Evolutionary conservation across 1,284 basidiomycete genomes (phyloP), one percentile per base, ranked within the genome.

Genomic region (Cystobasidium slooffiae): DNA sequence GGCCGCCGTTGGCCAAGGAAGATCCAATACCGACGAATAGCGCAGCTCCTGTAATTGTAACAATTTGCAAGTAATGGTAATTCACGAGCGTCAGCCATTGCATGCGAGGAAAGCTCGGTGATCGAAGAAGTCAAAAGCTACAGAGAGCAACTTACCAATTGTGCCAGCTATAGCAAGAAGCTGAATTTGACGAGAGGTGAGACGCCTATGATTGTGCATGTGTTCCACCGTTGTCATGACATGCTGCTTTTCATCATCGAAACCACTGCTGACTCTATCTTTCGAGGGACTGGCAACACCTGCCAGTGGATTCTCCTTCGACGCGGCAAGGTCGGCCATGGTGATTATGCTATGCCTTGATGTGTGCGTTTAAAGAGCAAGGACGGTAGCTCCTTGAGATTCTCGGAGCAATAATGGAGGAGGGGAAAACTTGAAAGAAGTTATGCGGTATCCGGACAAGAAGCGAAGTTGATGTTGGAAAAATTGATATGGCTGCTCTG

Each of bases 21-120:
- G 69, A 61, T 24, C 75, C 75, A 39, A 73, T 75, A 41, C 70
- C 75, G 24, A 75, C 64, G 56, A 75, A 75, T 1, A 72, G 63
- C 9, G 74, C 67, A 56, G 74, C 66, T 37, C 74, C 67, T 69
- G 49, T 22, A 41, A 5, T 31, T 6, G 12, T 14, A 2, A 37
- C 31, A 4, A 52, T 8, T 12, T 22, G n/a, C 9, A 22, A 0
- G 3, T 14, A 31, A 31, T 31, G 31, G n/a, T 10, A 44, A 39
- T 44, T 12, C 6, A 5, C 31, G 31, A 31, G n/a, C 5, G 18
- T 59, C 56, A 59, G 31, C 61, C 37, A 0, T 37, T 18, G 18
- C 18, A 22, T 14, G 47, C 46, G n/a, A 37, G 51, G 47, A 37
- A 24, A 49, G 47, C n/a, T 14, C 3, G 10, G 58, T 24, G 55